Conservation (phyloP, 1,284 basidiomycete genomes). For the Ustilago shanxiensis region DNA sequence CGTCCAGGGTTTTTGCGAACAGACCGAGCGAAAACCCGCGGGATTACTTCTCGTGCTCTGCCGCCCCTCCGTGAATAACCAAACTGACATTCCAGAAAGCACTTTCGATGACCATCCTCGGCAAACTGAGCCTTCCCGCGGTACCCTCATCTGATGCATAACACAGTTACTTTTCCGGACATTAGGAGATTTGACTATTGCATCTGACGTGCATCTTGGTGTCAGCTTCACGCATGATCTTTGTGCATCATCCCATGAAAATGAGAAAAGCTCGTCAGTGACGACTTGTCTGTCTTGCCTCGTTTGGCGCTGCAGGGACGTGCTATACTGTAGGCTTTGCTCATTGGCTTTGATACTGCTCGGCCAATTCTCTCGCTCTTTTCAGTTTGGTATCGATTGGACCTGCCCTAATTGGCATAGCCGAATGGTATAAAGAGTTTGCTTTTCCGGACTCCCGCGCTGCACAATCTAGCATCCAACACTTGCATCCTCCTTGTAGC, state of each 20-base stretch:
- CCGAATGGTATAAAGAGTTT: neutral
- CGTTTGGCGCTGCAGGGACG: neutral
- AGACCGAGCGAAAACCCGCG: constrained; percentile 1
- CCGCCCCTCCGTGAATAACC: neutral
- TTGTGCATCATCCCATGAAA: neutral
- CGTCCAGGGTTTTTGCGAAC: neutral
- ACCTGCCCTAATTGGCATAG: neutral
- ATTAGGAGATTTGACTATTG: neutral
- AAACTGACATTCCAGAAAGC: too few species aligned
- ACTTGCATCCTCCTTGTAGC: neutral
- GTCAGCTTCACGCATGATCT: neutral
- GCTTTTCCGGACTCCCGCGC: neutral
- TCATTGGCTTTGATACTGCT: neutral
- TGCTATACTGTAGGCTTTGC: too few species aligned
- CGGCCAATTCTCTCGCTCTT: neutral
- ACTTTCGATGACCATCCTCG: too few species aligned
- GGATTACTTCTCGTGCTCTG: neutral
- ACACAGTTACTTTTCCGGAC: neutral
- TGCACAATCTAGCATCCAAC: neutral
- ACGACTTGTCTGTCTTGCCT: neutral
- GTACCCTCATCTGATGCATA: neutral
- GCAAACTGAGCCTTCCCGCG: neutral
- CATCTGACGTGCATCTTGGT: constrained; percentile 2
- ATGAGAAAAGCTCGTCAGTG: neutral
- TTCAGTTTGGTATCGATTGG: neutral